Base-by-base conservation (phyloP, 2,329 filamentous ascomycete species). In the Keithomyces neogunnii region DNA sequence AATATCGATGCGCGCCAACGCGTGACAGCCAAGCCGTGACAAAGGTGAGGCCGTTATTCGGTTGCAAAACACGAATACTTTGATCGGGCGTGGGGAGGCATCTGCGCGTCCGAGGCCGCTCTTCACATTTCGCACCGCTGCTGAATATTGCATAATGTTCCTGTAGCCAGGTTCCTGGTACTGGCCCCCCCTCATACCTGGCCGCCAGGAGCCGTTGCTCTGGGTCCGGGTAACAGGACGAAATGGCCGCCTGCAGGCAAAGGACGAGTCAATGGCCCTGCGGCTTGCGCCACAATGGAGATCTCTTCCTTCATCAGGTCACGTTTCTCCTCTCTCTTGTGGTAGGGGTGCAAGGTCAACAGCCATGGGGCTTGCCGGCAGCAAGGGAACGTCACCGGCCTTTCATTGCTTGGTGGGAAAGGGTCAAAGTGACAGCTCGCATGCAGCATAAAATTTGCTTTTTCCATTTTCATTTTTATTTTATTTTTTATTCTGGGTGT, bases 381-480 rank as follows among this genome's bases (percentile, higher is more conserved):
- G 6, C 28, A 44, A 19, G 19, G 19, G 19, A 19, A 19, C 19
- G 19, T 19, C 19, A 19, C 19, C 19, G 19, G 19, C 19, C 19
- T 19, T 19, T 19, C 19, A 40, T 39, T 8, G 11, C 5, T 26
- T 40, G 38, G 38, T 26, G 3, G 38, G 26, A 40, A 19, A 10
- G 40, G 40, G 40, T 48, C 38, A 52, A 56, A 59, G 51, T 63
- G 60, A 63, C 54, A 61, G 53, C 58, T 62, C 60, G 49, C 54
- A 33, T 49, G 52, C 54, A 58, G 51, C 29, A 47, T 48, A 42
- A 11, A 11, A 32, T 28, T 61, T 58, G 48, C 50, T 56, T 57
- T 54, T 60, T 43, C 26, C 19, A 19, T 19, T 19, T 19, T 19
- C 19, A 19, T 19, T 19, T 19, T 19, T 19, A 19, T 19, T 19